Evolutionary conservation across 2,329 filamentous ascomycete species (phyloP).

Genomic region (Botrytis elliptica): DNA sequence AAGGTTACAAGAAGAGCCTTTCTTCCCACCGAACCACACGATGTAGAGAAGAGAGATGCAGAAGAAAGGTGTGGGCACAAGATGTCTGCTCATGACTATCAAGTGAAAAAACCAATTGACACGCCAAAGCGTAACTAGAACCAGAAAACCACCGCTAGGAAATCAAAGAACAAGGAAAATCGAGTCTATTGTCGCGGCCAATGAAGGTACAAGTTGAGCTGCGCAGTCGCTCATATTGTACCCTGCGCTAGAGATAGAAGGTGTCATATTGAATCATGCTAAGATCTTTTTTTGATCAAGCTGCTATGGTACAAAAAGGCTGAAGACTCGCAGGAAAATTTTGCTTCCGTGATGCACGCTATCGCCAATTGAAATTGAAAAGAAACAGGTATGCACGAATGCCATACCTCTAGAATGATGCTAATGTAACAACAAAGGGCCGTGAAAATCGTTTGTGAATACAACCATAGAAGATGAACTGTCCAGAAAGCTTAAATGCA

Average conservation of each 20-base stretch:
- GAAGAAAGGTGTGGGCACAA: slow-evolving; percentile 34
- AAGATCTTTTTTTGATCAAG: slow-evolving; percentile 37
- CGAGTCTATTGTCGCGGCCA: slow-evolving; percentile 33
- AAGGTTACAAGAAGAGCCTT: slow-evolving; percentile 19
- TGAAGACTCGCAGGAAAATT: slow-evolving; percentile 29
- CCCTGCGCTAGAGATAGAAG: slow-evolving; percentile 36
- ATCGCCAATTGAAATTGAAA: slow-evolving; percentile 33
- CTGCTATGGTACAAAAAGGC: slow-evolving; percentile 40
- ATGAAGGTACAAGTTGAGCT: slow-evolving; percentile 38
- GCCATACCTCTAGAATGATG: slow-evolving; percentile 31
- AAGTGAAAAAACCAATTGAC: slow-evolving; percentile 33
- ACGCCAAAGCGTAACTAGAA: slow-evolving; percentile 26
- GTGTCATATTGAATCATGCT: slow-evolving; percentile 35
- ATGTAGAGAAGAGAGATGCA: slow-evolving; percentile 26
- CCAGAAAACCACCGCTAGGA: slow-evolving; percentile 29
- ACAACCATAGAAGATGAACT: slow-evolving; percentile 34
- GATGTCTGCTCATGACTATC: slow-evolving; percentile 33
- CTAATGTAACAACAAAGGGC: slow-evolving; percentile 41
- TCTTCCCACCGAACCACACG: slow-evolving; percentile 8
- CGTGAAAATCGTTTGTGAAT: slow-evolving; percentile 41
- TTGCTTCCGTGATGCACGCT: slow-evolving; percentile 35
- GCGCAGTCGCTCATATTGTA: slow-evolving; percentile 39
- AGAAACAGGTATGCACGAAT: slow-evolving; percentile 29
- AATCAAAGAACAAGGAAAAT: slow-evolving; percentile 27
- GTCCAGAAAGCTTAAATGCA: slow-evolving; percentile 13